Percentiles rank a stretch among this genome's conserved stretches.
phyloP scores from a whole-genome alignment of 2,329 filamentous ascomycete genomes.

The Berkeleyomyces rouxiae region DNA sequence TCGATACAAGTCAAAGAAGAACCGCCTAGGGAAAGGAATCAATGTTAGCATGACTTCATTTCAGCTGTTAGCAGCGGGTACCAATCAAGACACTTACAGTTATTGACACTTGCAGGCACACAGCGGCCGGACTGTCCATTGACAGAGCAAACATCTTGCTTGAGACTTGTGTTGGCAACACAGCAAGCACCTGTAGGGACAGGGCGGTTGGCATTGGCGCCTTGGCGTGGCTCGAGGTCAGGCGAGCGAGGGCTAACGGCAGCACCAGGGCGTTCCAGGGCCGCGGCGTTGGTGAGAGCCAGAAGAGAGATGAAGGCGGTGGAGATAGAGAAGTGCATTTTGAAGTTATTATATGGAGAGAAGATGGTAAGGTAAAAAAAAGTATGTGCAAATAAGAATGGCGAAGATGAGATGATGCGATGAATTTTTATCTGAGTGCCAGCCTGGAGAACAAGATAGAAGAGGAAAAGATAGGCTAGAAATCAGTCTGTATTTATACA shows the following conservation, averaged over 20 bases:
- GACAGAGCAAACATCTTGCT: slow-evolving; percentile 23
- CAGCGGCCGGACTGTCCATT: slow-evolving; percentile 22
- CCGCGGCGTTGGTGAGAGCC: slow-evolving; percentile 15
- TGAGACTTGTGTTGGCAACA: slow-evolving; percentile 21
- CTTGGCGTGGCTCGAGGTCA: slow-evolving; percentile 18
- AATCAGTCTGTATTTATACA: background rate
- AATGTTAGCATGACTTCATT: background rate
- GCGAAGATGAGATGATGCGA: background rate
- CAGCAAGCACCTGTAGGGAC: slow-evolving; percentile 23
- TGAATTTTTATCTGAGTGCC: slow-evolving; percentile 3
- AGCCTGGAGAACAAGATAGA: slow-evolving; percentile 6
- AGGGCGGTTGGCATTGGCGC: slow-evolving; percentile 20
- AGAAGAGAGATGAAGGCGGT: slow-evolving; percentile 18
- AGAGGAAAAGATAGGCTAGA: background rate
- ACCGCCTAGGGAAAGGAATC: slow-evolving; percentile 15
- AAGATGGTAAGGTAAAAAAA: background rate
- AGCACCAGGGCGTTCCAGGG: background rate
- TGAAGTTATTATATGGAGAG: slow-evolving; percentile 11
- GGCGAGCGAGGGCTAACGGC: slow-evolving; percentile 17
- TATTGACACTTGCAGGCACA: slow-evolving; percentile 20
- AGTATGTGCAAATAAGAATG: slow-evolving; percentile 7
- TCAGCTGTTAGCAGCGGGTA: no score
- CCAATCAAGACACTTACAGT: slow-evolving; percentile 19
- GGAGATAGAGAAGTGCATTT: slow-evolving; percentile 19
- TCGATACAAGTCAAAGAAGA: slow-evolving; percentile 19